Conservation (phyloP, 257 asterid genomes). For the Salvia rosmarinus region DNA sequence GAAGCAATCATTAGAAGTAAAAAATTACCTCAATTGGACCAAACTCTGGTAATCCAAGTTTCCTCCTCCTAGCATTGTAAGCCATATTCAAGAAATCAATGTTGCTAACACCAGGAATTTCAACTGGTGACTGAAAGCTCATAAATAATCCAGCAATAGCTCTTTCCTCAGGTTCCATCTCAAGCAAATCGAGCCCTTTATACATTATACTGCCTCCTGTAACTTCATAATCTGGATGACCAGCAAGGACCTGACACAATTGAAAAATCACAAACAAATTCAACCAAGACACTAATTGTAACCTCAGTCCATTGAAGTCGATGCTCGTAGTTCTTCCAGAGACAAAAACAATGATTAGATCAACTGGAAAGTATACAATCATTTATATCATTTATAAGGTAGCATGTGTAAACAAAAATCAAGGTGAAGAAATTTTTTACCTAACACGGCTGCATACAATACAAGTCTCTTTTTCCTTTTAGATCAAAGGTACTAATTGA, state of each 20-base stretch:
- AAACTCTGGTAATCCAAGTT: slow-evolving; percentile 85
- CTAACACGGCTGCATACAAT: neutral
- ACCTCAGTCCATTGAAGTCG: slow-evolving; percentile 5
- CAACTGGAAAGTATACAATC: slow-evolving; percentile 1
- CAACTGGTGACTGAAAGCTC: slow-evolving; percentile 98
- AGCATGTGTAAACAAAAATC: neutral
- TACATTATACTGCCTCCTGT: slow-evolving; percentile 81
- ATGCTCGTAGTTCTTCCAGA: slow-evolving; percentile 3
- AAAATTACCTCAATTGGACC: slow-evolving; percentile 89
- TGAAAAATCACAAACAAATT: slow-evolving; percentile 32
- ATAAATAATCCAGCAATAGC: slow-evolving; percentile 92
- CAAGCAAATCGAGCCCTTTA: slow-evolving; percentile 86
- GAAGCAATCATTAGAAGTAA: neutral
- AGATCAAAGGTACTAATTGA: neutral
- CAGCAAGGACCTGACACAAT: slow-evolving; percentile 85
- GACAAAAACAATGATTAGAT: neutral
- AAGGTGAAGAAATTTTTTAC: neutral
- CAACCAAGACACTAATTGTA: slow-evolving; percentile 29
- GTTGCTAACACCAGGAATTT: slow-evolving; percentile 96
- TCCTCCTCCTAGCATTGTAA: slow-evolving; percentile 80
- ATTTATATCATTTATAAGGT: slow-evolving; percentile 4
- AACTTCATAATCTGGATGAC: slow-evolving; percentile 97
- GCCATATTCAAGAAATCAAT: slow-evolving; percentile 96
- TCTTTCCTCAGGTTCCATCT: slow-evolving; percentile 96
- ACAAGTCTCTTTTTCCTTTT: neutral